phyloP scores from a whole-genome alignment of 352 stramenopile species.

The Pythium periplocum region DNA sequence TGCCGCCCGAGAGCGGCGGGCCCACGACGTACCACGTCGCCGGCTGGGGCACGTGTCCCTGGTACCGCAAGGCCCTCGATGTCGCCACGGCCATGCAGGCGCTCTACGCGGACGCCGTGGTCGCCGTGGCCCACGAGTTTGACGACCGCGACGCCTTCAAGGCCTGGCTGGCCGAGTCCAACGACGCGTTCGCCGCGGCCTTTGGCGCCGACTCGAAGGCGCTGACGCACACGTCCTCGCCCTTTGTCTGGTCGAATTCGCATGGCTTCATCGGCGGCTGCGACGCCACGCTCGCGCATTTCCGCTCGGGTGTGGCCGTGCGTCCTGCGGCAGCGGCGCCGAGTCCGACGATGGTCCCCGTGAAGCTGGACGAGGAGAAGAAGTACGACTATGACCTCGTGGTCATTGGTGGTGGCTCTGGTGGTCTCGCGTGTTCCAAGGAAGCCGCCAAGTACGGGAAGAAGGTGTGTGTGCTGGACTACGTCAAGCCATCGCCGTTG shows the following conservation, averaged over 20 bases:
- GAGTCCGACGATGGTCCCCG: slow-evolving; percentile 13
- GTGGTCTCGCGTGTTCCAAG: slow-evolving; percentile 94
- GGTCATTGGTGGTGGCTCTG: slow-evolving; percentile 76
- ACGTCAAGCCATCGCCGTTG: slow-evolving; percentile 87
- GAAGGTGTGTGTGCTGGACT: slow-evolving; percentile 96
- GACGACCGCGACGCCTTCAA: slow-evolving; percentile 54
- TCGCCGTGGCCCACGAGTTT: slow-evolving; percentile 41
- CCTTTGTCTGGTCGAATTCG: slow-evolving; percentile 67
- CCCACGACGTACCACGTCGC: slow-evolving; percentile 57
- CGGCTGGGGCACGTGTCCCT: slow-evolving; percentile 62
- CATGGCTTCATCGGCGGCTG: slow-evolving; percentile 61
- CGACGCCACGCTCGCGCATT: slow-evolving; percentile 55
- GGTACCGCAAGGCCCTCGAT: slow-evolving; percentile 51
- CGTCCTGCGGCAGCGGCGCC: slow-evolving; percentile 1
- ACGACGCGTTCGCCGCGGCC: slow-evolving; percentile 25
- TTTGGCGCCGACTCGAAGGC: slow-evolving; percentile 40
- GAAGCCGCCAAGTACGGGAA: slow-evolving; percentile 90
- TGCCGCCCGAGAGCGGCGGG: slow-evolving; percentile 11
- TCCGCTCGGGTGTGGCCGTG: slow-evolving; percentile 40
- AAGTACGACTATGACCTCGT: slow-evolving; percentile 83
- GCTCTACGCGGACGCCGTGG: slow-evolving; percentile 52
- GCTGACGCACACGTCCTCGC: slow-evolving; percentile 55
- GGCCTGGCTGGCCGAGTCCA: slow-evolving; percentile 37
- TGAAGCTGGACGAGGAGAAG: slow-evolving; percentile 17
- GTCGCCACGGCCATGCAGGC: slow-evolving; percentile 58